Evolutionary conservation across 495 filamentous ascomycete species (phyloP).

Genomic region (Penicillium bialowiezense): DNA sequence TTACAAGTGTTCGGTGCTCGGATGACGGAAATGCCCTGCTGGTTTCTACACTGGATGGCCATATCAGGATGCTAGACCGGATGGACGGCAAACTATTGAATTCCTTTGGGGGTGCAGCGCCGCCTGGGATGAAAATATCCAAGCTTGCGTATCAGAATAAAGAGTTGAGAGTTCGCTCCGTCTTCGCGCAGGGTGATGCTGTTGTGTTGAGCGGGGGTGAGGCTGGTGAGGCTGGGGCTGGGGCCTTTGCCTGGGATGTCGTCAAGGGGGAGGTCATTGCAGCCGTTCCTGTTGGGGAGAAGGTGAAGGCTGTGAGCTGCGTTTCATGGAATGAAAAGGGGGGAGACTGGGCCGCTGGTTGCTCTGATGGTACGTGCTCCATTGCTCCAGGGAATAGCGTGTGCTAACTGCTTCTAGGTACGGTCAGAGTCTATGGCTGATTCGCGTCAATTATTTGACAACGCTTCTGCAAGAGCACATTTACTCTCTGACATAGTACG

Average conservation of each 20-base stretch:
- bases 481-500: no score
- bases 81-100: constrained; percentile 68
- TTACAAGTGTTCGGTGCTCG: constrained; percentile 68
- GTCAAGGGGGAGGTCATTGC: constrained; percentile 67
- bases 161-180: constrained; percentile 68
- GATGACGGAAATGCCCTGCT: constrained; percentile 70
- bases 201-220: constrained; percentile 85
- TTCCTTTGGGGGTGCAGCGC: constrained; percentile 52
- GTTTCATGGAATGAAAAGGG: constrained; percentile 73
- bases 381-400: not conserved
- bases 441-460: not conserved
- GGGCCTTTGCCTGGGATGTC: constrained; percentile 86
- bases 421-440: constrained; percentile 27
- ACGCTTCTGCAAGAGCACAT: no score
- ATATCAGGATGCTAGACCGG: constrained; percentile 79
- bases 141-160: constrained; percentile 53
- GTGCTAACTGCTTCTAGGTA: constrained; percentile 13
- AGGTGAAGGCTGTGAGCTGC: constrained; percentile 56
- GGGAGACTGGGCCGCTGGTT: constrained; percentile 63
- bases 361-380: constrained; percentile 52
- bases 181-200: constrained; percentile 69
- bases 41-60: constrained; percentile 72
- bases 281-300: constrained; percentile 55
- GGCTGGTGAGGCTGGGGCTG: constrained; percentile 44
- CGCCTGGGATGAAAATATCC: not conserved